Percentiles rank a stretch among this genome's conserved stretches.
These are phyloP conservation scores for Calendula officinalis DNA, from an alignment of 129 eudicot genomes.

Conservation along the genomic window DNA sequence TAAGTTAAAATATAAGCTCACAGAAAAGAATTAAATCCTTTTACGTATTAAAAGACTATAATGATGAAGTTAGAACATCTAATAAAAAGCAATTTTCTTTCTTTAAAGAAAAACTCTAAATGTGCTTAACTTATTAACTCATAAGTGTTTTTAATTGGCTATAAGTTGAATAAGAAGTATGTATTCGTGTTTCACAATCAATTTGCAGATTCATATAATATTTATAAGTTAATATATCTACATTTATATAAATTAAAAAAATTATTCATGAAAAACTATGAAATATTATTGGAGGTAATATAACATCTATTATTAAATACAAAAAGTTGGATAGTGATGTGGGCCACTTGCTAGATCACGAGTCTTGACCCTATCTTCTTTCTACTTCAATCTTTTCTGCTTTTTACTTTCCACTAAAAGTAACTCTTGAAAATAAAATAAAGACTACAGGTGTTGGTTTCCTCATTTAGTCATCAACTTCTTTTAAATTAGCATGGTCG, in stretches of 20 bases:
- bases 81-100: no score
- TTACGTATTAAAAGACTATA: no score
- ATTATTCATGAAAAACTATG: neutral
- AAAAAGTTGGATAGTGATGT: conserved; percentile 22
- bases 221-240: no score
- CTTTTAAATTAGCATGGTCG: conserved; percentile 12
- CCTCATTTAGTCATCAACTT: neutral
- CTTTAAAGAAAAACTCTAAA: no score
- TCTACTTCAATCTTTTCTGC: conserved; percentile 21
- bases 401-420: conserved; percentile 30
- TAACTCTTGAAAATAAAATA: conserved; percentile 16
- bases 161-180: no score
- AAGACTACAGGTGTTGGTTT: conserved; percentile 16
- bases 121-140: no score
- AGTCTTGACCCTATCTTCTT: conserved; percentile 22
- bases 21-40: no score
- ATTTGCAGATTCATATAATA: no score
- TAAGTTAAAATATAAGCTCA: no score
- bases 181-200: no score
- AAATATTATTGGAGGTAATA: neutral
- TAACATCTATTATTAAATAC: neutral
- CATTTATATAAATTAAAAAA: neutral
- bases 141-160: no score
- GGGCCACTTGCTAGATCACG: conserved; percentile 23
- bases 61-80: no score